Evolutionary conservation across 164 flowering plant genomes (phyloP), one percentile per base, ranked within the genome.

Genomic region (Sedum album): DNA sequence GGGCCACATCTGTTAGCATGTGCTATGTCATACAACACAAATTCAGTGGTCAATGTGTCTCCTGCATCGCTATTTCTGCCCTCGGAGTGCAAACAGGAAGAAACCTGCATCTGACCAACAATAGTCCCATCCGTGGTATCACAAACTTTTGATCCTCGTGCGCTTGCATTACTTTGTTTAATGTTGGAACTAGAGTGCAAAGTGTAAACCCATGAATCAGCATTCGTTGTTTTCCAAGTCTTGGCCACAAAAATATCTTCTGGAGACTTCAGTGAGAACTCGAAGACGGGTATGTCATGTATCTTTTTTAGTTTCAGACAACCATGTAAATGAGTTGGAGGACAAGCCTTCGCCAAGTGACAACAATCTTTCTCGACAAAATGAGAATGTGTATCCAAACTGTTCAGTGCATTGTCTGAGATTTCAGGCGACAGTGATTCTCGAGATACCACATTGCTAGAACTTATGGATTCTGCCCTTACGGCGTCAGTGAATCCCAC

Each of bases 31-130:
- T 85, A 88, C 73, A 88, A 73, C 48, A 91, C 94, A 80, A 85
- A 91, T 73, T 94, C 99, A 65, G 84, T 83, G 61, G 85, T 81
- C 85, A 86, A 77, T 2, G 89, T 86, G 76, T 80, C 80, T 65
- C 83, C 82, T 28, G 75, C 73, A 63, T 83, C 74, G 53, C 46
- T 10, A 41, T 41, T 77, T 70, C 73, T 78, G 33, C 78, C 70
- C 71, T 88, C 91, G 20, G 91, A 83, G 71, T 82, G 75, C 23
- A 89, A 74, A 71, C 79, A 82, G 73, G 88, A 83, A 4, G 91
- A 84, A 73, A 87, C 96, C 61, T 82, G 89, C 99, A 94, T 91
- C 79, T 88, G 93, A 15, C 94, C 99, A 53, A 87, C 79, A 78
- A 88, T 74, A 20, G 83, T 51, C n/a, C 83, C 74, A 38, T 83